A percentile compares a stretch with the other conserved stretches of the same genome.
Evolutionary conservation across 257 asterid genomes (phyloP).

Genomic region (Solanum pinnatisectum): DNA sequence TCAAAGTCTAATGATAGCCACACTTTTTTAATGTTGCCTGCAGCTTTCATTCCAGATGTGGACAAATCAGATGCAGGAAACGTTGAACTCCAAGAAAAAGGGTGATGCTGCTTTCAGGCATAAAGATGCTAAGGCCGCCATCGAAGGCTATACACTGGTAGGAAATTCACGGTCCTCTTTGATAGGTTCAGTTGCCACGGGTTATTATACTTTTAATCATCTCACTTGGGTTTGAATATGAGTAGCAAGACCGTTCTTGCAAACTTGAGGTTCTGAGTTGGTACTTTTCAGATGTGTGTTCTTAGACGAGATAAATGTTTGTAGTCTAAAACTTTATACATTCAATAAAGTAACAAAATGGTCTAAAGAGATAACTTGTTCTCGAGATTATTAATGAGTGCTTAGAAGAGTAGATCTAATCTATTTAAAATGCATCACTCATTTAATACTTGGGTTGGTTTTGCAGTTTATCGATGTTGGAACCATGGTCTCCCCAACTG

Average conservation of each 20-base stretch:
- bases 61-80: slow-evolving; percentile 45
- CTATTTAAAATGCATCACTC: background rate
- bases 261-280: background rate
- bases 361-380: background rate
- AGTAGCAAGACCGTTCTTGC: background rate
- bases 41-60: slow-evolving; percentile 49
- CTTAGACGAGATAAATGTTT: background rate
- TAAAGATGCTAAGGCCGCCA: slow-evolving; percentile 31
- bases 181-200: background rate
- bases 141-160: slow-evolving; percentile 35
- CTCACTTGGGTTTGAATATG: background rate
- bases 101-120: slow-evolving; percentile 41
- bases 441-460: background rate
- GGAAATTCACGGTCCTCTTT: background rate
- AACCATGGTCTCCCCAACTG: slow-evolving; percentile 39
- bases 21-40: background rate
- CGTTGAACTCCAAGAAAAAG: slow-evolving; percentile 33
- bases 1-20: background rate
- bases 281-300: background rate
- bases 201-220: background rate
- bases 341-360: background rate
- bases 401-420: background rate
- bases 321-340: background rate
- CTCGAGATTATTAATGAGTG: background rate
- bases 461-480: slow-evolving; percentile 36